These are phyloP conservation scores for Pyrenochaeta sp. DNA, from an alignment of 2,329 filamentous ascomycete genomes.

Conservation along the genomic window DNA sequence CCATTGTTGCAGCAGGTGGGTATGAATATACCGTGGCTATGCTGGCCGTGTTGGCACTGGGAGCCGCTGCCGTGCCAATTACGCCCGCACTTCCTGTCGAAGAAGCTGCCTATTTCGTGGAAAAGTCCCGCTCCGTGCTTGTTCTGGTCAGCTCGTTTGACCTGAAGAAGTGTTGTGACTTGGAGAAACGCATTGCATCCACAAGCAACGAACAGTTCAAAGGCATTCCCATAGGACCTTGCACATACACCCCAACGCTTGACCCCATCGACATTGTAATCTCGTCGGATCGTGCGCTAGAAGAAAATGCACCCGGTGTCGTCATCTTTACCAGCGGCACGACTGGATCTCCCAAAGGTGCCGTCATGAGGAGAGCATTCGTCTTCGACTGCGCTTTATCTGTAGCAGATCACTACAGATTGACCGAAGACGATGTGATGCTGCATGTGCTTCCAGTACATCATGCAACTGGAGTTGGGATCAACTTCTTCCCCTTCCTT, in stretches of 20 bases:
- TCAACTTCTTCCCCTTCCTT: slow-evolving; percentile 48
- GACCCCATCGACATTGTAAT: slow-evolving; percentile 47
- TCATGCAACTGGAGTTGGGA: slow-evolving; percentile 47
- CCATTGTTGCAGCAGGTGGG: slow-evolving; percentile 56
- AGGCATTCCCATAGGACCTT: slow-evolving; percentile 49
- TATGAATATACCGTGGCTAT: slow-evolving; percentile 61
- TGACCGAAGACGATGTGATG: slow-evolving; percentile 43
- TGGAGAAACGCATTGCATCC: slow-evolving; percentile 35
- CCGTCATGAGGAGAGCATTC: slow-evolving; percentile 55
- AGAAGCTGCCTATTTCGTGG: slow-evolving; percentile 56
- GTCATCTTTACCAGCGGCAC: slow-evolving; percentile 60
- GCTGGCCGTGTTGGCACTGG: slow-evolving; percentile 57
- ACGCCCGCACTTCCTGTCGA: slow-evolving; percentile 52
- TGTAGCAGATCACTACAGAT: slow-evolving; percentile 44
- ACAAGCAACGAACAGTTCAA: slow-evolving; percentile 44
- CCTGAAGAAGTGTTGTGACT: slow-evolving; percentile 37
- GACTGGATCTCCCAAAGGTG: slow-evolving; percentile 57
- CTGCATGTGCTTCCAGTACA: slow-evolving; percentile 49
- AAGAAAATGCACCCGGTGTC: slow-evolving; percentile 52
- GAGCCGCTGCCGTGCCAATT: slow-evolving; percentile 58
- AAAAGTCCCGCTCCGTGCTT: slow-evolving; percentile 50
- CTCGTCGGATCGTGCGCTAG: slow-evolving; percentile 51
- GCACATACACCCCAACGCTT: slow-evolving; percentile 39
- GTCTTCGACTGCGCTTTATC: slow-evolving; percentile 46
- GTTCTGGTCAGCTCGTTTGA: slow-evolving; percentile 50